A percentile compares a stretch with the other conserved stretches of the same genome.
These are phyloP conservation scores for Volutella citrinella DNA, from an alignment of 2,329 filamentous ascomycete genomes.

Conservation along the genomic window DNA sequence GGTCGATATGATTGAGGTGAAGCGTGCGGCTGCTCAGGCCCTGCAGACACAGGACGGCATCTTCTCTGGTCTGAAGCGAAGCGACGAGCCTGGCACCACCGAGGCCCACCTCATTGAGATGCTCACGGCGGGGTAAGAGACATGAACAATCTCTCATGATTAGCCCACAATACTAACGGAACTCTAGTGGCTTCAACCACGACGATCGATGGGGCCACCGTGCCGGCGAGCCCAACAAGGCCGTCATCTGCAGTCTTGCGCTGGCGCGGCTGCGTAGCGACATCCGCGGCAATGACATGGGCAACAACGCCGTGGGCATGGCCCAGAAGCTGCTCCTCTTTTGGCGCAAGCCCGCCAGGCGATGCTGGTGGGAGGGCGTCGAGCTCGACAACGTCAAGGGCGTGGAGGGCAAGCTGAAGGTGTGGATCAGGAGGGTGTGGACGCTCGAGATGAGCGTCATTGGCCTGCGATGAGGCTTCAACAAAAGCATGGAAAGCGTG, in stretches of 20 bases:
- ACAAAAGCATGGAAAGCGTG: too few relatives aligned
- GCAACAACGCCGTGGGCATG: conserved; percentile 87
- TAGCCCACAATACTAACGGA: too few relatives aligned
- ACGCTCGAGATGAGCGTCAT: conserved; percentile 98
- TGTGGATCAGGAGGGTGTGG: conserved; percentile 98
- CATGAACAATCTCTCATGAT: too few relatives aligned
- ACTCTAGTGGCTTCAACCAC: conserved; percentile 88
- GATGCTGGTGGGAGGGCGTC: conserved; percentile 99
- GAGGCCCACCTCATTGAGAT: conserved; percentile 99
- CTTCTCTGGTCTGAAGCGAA: conserved; percentile 91
- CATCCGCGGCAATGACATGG: conserved; percentile 73
- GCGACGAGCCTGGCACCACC: conserved; percentile 92
- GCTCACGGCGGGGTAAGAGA: conserved; percentile 88
- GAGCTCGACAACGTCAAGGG: conserved; percentile 88
- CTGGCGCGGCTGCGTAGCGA: conserved; percentile 91
- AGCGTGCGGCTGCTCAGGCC: conserved; percentile 85
- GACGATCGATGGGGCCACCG: conserved; percentile 95
- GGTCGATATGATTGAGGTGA: conserved; percentile 91
- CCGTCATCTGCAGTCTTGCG: conserved; percentile 94
- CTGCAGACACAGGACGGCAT: conserved; percentile 88
- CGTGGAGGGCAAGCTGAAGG: conserved; percentile 87
- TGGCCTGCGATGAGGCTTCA: conserved; percentile 67
- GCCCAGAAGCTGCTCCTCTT: conserved; percentile 96
- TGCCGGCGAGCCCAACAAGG: conserved; percentile 96
- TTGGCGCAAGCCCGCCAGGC: conserved; percentile 92